Conservation (phyloP, 2,329 filamentous ascomycete species). For the Cephalotrichum gorgonifer region DNA sequence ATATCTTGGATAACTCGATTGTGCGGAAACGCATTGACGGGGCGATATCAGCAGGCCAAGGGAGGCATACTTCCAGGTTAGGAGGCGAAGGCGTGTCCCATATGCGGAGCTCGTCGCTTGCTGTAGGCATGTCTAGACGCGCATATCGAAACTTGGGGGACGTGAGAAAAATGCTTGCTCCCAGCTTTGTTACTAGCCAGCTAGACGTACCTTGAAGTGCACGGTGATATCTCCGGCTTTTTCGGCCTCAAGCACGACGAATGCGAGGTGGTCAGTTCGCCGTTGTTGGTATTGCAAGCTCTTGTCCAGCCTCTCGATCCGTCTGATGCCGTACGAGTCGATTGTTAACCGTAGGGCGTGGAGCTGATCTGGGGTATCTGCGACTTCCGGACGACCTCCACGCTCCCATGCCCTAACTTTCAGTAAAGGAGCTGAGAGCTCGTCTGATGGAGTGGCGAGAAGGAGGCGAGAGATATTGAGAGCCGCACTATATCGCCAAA, state of each 20-base stretch:
- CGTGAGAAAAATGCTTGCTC: not conserved
- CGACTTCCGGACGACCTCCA: conserved; percentile 1
- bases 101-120: conserved; percentile 4
- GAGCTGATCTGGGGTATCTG: conserved; percentile 1
- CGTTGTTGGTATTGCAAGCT: not conserved
- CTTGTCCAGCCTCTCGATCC: conserved; percentile 7
- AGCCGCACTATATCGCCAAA: conserved; percentile 7
- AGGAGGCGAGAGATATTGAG: not conserved
- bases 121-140: conserved; percentile 7
- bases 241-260: conserved; percentile 4
- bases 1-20: conserved; percentile 4
- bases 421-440: conserved; percentile 7
- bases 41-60: conserved; percentile 3
- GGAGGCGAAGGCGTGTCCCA: conserved; percentile 11
- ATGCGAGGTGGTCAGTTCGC: conserved; percentile 2
- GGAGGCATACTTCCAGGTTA: conserved; percentile 5
- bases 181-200: not conserved
- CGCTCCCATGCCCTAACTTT: conserved; percentile 7
- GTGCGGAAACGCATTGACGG: conserved; percentile 7
- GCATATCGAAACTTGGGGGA: not conserved
- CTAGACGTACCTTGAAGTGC: conserved; percentile 8
- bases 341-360: conserved; percentile 9
- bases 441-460: not conserved
- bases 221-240: conserved; percentile 2
- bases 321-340: conserved; percentile 8